These are phyloP conservation scores for Theobroma cacao DNA, from an alignment of 345 rosid species.

Conservation along the genomic window DNA sequence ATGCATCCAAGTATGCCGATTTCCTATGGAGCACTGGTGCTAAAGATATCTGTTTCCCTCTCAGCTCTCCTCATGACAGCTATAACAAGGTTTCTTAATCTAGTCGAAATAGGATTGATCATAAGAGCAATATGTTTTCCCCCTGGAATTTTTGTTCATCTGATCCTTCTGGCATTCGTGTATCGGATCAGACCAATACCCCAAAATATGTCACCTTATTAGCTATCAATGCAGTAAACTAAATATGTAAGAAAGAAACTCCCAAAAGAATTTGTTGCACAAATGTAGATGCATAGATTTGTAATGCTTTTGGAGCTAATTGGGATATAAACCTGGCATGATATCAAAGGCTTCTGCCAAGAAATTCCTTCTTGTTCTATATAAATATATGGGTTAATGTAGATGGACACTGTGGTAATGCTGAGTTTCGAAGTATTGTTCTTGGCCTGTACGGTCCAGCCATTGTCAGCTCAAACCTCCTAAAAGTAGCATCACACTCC, in stretches of 20 bases:
- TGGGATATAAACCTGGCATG: not conserved
- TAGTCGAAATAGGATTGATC: not conserved
- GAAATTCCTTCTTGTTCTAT: not conserved
- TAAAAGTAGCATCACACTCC: no score
- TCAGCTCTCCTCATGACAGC: slow-evolving; percentile 11
- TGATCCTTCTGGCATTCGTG: not conserved
- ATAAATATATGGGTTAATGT: not conserved
- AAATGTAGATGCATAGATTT: not conserved
- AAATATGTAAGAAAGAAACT: not conserved
- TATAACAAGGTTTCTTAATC: slow-evolving; percentile 2
- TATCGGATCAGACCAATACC: not conserved
- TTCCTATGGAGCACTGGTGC: slow-evolving; percentile 80
- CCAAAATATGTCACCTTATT: not conserved
- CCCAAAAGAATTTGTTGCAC: not conserved
- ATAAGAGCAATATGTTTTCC: not conserved
- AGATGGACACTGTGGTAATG: not conserved
- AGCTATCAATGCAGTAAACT: not conserved
- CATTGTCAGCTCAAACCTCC: no score
- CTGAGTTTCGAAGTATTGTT: not conserved
- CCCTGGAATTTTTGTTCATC: not conserved
- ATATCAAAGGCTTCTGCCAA: not conserved
- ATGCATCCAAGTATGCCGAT: slow-evolving; percentile 62
- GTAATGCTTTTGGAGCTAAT: not conserved
- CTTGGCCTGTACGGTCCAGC: no score
- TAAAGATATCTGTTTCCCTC: slow-evolving; percentile 66